These are phyloP conservation scores for Kazachstania kunashirensis DNA, from an alignment of 805 yeast genomes.

Conservation along the genomic window DNA sequence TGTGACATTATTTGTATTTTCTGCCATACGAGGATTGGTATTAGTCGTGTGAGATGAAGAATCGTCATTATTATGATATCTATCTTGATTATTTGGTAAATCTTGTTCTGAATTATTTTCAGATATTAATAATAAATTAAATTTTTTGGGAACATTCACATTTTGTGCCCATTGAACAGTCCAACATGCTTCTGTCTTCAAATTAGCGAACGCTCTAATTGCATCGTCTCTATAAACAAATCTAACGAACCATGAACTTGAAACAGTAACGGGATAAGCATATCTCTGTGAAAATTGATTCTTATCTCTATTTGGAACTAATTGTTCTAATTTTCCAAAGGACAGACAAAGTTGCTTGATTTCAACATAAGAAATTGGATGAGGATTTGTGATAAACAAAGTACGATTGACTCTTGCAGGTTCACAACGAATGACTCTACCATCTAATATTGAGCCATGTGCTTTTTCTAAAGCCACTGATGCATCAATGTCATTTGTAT, in stretches of 20 bases:
- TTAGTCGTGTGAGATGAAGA: background rate
- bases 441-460: conserved; percentile 59
- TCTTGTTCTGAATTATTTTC: conserved; percentile 4
- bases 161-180: conserved; percentile 82
- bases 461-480: conserved; percentile 55
- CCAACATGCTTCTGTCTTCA: conserved; percentile 46
- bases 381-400: conserved; percentile 40
- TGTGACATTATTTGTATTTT: conserved; percentile 19
- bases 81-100: conserved; percentile 6
- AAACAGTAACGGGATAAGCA: conserved; percentile 15
- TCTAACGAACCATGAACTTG: conserved; percentile 60
- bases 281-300: conserved; percentile 13
- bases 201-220: conserved; percentile 67
- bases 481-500: conserved; percentile 60
- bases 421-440: conserved; percentile 76
- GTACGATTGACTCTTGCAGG: conserved; percentile 88
- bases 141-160: conserved; percentile 42
- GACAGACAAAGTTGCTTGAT: conserved; percentile 35
- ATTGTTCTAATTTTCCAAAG: conserved; percentile 71
- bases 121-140: conserved; percentile 17
- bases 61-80: background rate
- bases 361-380: conserved; percentile 21
- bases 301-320: conserved; percentile 36
- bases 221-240: conserved; percentile 82
- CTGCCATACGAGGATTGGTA: background rate